Evolutionary conservation across 352 stramenopile genomes (phyloP).

Genomic region (Globisporangium solare): DNA sequence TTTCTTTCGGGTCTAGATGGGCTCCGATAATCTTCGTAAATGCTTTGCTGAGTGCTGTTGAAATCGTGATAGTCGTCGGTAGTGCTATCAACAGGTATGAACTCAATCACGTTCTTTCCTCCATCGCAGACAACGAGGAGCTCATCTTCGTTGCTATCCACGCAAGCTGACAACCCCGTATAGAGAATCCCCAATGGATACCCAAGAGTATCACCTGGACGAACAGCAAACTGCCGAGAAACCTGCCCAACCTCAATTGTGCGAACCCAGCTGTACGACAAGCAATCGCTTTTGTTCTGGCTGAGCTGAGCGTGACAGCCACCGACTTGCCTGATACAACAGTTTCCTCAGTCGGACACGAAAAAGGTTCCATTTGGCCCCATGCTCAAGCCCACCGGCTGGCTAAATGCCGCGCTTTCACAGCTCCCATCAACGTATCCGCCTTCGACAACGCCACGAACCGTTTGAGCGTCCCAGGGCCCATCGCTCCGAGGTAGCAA

Average conservation of each 20-base stretch:
- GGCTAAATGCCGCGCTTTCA: constrained; percentile 27
- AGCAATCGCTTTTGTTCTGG: constrained; percentile 7
- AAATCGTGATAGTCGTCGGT: neutral
- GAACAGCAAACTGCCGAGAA: constrained; percentile 2
- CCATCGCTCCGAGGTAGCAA: constrained; percentile 14
- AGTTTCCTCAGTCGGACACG: constrained; percentile 36
- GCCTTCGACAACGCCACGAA: constrained; percentile 23
- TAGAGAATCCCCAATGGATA: constrained; percentile 13
- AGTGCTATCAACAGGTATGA: constrained; percentile 5
- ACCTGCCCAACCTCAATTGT: constrained; percentile 32
- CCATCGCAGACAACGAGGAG: constrained; percentile 21
- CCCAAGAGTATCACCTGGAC: constrained; percentile 7
- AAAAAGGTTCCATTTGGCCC: constrained; percentile 29
- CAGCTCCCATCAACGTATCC: constrained; percentile 32
- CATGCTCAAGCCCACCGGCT: constrained; percentile 31
- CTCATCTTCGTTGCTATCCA: neutral
- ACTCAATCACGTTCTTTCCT: constrained; percentile 20
- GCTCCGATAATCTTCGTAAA: neutral
- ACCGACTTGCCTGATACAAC: constrained; percentile 38
- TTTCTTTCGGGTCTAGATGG: neutral
- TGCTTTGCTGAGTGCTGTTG: neutral
- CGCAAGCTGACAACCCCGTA: neutral
- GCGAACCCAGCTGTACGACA: constrained; percentile 30
- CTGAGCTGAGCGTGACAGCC: constrained; percentile 16
- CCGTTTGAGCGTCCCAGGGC: constrained; percentile 22